Conservation (phyloP, 495 filamentous ascomycete genomes). For the Lasiosphaeris hirsuta region DNA sequence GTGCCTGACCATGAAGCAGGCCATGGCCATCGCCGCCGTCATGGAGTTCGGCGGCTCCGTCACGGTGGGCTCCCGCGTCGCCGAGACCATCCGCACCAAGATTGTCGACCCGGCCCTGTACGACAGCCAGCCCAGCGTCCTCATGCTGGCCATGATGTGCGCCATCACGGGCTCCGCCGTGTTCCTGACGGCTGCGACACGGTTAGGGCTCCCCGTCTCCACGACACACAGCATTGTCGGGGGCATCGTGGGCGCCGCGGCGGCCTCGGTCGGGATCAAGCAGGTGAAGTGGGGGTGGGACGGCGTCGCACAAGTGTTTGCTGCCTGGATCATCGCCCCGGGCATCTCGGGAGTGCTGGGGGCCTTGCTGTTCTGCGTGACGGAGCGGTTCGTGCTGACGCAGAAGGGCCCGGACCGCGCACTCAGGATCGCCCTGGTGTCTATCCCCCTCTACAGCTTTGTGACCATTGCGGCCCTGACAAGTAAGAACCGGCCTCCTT, state of each 20-base stretch:
- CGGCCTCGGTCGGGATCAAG: slow-evolving; percentile 1
- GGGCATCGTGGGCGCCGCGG: background rate
- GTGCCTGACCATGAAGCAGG: slow-evolving; percentile 6
- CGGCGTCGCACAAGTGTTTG: slow-evolving; percentile 1
- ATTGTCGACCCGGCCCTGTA: background rate
- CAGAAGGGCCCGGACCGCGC: background rate
- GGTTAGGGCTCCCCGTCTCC: background rate
- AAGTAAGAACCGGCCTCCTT: background rate
- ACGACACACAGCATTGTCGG: slow-evolving; percentile 2
- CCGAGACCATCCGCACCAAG: slow-evolving; percentile 1
- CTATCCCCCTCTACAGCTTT: background rate
- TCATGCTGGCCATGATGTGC: slow-evolving; percentile 1
- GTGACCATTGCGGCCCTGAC: background rate
- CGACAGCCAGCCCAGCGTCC: background rate
- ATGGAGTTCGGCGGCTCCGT: slow-evolving; percentile 1
- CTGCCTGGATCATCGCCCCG: background rate
- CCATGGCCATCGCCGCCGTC: background rate
- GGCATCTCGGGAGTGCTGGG: background rate
- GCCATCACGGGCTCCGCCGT: background rate
- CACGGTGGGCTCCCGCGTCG: background rate
- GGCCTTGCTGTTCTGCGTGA: background rate
- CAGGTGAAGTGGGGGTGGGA: slow-evolving; percentile 1
- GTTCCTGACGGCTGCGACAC: slow-evolving; percentile 1
- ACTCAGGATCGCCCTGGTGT: background rate
- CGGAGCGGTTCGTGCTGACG: background rate